Evolutionary conservation across 495 filamentous ascomycete genomes (phyloP), one percentile per base, ranked within the genome.

Genomic region (Neurospora sp.): DNA sequence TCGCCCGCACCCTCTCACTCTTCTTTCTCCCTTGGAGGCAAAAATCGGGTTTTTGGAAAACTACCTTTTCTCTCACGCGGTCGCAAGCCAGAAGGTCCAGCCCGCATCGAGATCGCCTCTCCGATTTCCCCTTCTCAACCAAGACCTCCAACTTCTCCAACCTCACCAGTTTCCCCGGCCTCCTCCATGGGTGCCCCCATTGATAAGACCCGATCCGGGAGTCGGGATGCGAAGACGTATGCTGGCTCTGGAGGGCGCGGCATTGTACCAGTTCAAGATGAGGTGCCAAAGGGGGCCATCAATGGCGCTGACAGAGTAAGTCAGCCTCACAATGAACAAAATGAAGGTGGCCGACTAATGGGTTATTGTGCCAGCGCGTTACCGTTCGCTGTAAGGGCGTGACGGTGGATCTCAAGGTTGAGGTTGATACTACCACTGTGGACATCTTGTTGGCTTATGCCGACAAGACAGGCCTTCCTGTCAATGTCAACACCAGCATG

Each of bases 251-350:
- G 76, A 44, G 79, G 79, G 2, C 76, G 72, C 31, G 84, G 84
- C 0, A 81, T 88, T 59, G 85, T 90, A 6, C 89, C 91, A 70
- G 5, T 65, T 35, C 89, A 90, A 41, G 89, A 86, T 61, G 93
- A 96, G 84, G 93, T 92, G 3, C 94, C 94, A 9, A 84, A 91
- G 3, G 94, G 92, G n/a, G 92, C 93, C 38, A 89, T 93, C 75
- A 96, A 96, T 84, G 88, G 91, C 69, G 91, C 90, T 41, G 92
- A 93, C 74, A 85, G 93, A 74, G 89, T 90, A 81, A 82, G 85
- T 83, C 40, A 68, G 18, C 61, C 69, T n/a, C 71, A 18, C 14
- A 35, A 65, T 37, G 14, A 65, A 31, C 53, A 76, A 75, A 53
- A 48, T 73, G 41, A 37, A 68, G 72, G 37, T 69, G 53, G 38